phyloP scores from a whole-genome alignment of 345 rosid genomes.

The Ceriops zippeliana region DNA sequence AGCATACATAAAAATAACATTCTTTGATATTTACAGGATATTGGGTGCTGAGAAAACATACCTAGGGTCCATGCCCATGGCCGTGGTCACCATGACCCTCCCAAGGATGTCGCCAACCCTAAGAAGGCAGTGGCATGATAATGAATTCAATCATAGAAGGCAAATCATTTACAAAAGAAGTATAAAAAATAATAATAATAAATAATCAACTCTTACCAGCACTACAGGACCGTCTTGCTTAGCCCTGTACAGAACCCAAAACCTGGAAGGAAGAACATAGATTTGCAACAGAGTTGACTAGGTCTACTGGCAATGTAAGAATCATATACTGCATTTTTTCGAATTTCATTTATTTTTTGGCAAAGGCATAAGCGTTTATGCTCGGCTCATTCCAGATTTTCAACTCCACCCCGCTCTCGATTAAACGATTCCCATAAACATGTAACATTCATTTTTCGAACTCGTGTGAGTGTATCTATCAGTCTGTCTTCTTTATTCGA shows the following conservation, averaged over 20 bases:
- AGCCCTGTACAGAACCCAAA: constrained; percentile 92
- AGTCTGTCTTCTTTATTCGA: too few species aligned
- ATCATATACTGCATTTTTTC: not conserved
- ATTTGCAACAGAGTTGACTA: not conserved
- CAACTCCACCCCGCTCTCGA: too few species aligned
- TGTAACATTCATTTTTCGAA: not conserved
- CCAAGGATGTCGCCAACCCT: constrained; percentile 99
- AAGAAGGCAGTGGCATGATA: constrained; percentile 2
- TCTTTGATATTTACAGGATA: too few species aligned
- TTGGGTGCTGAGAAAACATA: not conserved
- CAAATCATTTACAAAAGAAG: not conserved
- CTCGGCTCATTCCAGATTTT: too few species aligned
- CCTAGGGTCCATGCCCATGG: constrained; percentile 62
- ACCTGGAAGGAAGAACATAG: constrained; percentile 47
- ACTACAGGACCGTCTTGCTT: constrained; percentile 95
- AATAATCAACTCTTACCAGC: constrained; percentile 45
- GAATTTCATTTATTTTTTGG: not conserved
- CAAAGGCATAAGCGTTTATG: not conserved
- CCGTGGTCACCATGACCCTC: constrained; percentile 93
- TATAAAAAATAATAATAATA: not conserved
- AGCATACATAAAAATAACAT: too few species aligned
- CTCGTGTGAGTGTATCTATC: too few species aligned
- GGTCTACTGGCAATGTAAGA: not conserved
- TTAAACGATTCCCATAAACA: not conserved
- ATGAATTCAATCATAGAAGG: not conserved